phyloP scores from a whole-genome alignment of 225 moss, liverwort and hornwort genomes.

The Pseudoscleropodium purum region DNA sequence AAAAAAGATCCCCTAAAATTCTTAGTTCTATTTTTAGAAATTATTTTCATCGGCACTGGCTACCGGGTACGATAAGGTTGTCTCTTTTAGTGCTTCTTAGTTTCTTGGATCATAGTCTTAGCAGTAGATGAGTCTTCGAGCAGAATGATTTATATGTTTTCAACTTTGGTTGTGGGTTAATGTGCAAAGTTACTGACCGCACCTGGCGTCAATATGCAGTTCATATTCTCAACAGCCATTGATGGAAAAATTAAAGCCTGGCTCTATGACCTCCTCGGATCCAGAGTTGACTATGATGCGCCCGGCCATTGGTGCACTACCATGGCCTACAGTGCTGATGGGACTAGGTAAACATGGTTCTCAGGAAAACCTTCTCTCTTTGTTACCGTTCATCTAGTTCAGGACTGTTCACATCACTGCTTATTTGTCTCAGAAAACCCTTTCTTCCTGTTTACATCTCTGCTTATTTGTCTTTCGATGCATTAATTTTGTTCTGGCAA shows the following conservation, averaged over 20 bases:
- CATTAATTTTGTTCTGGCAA: background rate
- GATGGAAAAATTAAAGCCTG: conserved; percentile 99
- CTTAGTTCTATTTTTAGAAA: too few relatives aligned
- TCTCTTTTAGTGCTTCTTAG: background rate
- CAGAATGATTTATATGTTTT: background rate
- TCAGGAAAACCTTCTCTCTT: background rate
- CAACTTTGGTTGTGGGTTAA: background rate
- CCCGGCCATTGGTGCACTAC: conserved; percentile 99
- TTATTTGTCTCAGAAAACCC: background rate
- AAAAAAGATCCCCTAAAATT: too few relatives aligned
- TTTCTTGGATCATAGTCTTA: background rate
- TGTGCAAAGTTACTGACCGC: background rate
- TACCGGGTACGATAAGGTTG: background rate
- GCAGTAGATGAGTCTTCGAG: background rate
- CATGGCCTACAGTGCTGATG: conserved; percentile 99
- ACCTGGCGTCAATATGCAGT: conserved; percentile 31
- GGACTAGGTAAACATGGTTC: conserved; percentile 51
- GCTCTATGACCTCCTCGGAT: conserved; percentile 90
- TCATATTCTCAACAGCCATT: conserved; percentile 96
- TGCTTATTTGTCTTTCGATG: background rate
- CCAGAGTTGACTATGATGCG: conserved; percentile 96
- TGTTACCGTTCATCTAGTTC: background rate
- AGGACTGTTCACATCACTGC: background rate
- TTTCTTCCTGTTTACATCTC: background rate
- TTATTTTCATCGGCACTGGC: background rate